A percentile compares a stretch with the other conserved stretches of the same genome.
Conservation (phyloP, 1,284 basidiomycete species). For the Sporisorium graminicola region DNA sequence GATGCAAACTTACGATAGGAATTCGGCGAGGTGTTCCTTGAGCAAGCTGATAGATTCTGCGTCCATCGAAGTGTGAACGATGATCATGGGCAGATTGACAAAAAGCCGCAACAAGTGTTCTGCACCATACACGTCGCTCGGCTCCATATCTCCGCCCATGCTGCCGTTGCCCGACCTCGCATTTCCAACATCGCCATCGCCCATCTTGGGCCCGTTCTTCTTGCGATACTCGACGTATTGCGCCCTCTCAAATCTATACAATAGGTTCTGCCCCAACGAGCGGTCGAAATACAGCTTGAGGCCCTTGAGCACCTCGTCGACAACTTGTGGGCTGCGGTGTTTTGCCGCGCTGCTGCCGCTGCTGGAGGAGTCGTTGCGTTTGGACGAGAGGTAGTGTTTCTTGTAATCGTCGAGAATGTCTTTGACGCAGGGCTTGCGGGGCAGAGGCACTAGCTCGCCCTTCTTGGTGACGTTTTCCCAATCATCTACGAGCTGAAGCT, state of each 20-base stretch:
- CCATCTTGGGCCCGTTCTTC: conserved; percentile 75
- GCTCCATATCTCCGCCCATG: conserved; percentile 74
- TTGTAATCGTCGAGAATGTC: conserved; percentile 83
- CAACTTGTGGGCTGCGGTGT: conserved; percentile 71
- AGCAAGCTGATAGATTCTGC: conserved; percentile 84
- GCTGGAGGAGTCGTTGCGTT: background rate
- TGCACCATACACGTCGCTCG: conserved; percentile 92
- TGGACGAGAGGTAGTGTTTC: conserved; percentile 42
- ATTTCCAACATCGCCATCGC: conserved; percentile 45
- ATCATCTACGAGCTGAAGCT: conserved; percentile 91
- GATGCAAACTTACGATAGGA: conserved; percentile 79
- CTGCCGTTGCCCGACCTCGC: conserved; percentile 71
- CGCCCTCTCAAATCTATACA: conserved; percentile 92
- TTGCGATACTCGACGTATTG: conserved; percentile 89
- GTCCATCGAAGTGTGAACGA: conserved; percentile 91
- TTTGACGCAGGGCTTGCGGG: conserved; percentile 83
- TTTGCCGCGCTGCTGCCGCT: no score
- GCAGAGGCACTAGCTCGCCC: conserved; percentile 84
- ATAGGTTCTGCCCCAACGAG: conserved; percentile 86
- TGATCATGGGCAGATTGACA: conserved; percentile 78
- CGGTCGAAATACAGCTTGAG: conserved; percentile 95
- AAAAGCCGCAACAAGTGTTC: conserved; percentile 93
- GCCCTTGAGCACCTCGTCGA: conserved; percentile 87
- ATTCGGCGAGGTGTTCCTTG: conserved; percentile 88
- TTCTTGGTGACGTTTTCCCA: conserved; percentile 99